Percentiles rank a stretch among this genome's conserved stretches.
Evolutionary conservation across 495 filamentous ascomycete species (phyloP).

Genomic region (Xylaria cubensis): DNA sequence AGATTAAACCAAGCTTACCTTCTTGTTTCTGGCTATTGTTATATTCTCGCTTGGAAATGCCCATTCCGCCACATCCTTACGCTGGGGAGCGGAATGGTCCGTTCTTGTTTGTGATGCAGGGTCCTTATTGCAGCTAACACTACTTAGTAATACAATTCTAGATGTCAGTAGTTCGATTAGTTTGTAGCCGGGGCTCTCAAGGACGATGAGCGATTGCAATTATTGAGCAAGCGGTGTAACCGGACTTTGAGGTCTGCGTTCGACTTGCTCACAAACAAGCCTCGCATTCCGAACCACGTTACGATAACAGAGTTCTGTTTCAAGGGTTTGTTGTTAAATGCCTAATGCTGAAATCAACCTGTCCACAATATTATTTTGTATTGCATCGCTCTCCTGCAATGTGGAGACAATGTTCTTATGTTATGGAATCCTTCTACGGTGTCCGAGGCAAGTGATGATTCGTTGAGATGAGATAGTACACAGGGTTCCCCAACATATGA

Average conservation of each 20-base stretch:
- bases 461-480: neutral
- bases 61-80: neutral
- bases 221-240: slow-evolving; percentile 11
- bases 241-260: neutral
- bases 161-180: neutral
- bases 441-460: neutral
- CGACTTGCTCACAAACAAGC: neutral
- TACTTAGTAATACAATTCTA: neutral
- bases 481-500: neutral
- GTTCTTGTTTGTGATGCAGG: neutral
- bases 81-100: neutral
- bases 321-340: neutral
- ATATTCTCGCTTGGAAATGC: neutral
- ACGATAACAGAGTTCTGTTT: neutral
- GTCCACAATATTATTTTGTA: neutral
- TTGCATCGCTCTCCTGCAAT: neutral
- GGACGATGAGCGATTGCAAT: neutral
- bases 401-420: neutral
- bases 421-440: neutral
- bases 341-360: neutral
- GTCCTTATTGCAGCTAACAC: too few relatives aligned
- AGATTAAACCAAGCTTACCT: neutral
- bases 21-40: neutral
- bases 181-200: neutral
- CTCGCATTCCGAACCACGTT: neutral